A percentile compares a stretch with the other conserved stretches of the same genome.
Evolutionary conservation across 192 early-diverging fungal species (phyloP).

Genomic region (Podila epicladia): DNA sequence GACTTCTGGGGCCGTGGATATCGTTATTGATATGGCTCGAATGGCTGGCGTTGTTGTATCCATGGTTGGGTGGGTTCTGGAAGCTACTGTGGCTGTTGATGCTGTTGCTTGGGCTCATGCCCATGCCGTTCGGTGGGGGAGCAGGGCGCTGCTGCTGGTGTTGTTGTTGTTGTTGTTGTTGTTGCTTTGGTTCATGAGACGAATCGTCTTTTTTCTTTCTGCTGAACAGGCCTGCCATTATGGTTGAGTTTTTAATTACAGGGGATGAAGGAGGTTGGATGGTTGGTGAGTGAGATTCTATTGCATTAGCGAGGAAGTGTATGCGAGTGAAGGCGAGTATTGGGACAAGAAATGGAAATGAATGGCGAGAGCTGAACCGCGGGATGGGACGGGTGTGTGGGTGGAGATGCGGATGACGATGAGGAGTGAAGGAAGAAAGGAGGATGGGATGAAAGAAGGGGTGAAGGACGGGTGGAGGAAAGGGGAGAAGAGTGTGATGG

Average conservation of each 20-base stretch:
- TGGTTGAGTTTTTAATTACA: not conserved
- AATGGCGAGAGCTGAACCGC: too few relatives aligned
- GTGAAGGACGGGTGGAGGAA: not conserved
- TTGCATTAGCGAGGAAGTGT: not conserved
- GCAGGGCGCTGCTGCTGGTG: slow-evolving; percentile 39
- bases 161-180: not conserved
- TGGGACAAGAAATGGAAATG: too few relatives aligned
- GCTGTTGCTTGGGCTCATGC: not conserved
- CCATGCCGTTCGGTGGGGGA: slow-evolving; percentile 37
- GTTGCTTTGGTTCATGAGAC: not conserved
- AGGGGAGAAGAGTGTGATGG: not conserved
- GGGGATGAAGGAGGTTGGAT: not conserved
- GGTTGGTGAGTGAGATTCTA: not conserved
- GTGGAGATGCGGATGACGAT: not conserved
- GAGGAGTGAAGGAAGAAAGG: not conserved
- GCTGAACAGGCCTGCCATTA: slow-evolving; percentile 23
- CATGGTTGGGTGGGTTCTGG: slow-evolving; percentile 9
- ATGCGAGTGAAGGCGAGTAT: too few relatives aligned
- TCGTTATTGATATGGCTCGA: not conserved
- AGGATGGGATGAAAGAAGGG: not conserved
- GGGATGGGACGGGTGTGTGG: not conserved
- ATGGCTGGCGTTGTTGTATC: not conserved
- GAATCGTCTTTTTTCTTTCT: slow-evolving; percentile 43
- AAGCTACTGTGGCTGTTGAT: slow-evolving; percentile 11
- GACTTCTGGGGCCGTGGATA: slow-evolving; percentile 15